A percentile compares a stretch with the other conserved stretches of the same genome.
Evolutionary conservation across 1,284 basidiomycete species (phyloP).

Genomic region (Fomitopsis palustris): DNA sequence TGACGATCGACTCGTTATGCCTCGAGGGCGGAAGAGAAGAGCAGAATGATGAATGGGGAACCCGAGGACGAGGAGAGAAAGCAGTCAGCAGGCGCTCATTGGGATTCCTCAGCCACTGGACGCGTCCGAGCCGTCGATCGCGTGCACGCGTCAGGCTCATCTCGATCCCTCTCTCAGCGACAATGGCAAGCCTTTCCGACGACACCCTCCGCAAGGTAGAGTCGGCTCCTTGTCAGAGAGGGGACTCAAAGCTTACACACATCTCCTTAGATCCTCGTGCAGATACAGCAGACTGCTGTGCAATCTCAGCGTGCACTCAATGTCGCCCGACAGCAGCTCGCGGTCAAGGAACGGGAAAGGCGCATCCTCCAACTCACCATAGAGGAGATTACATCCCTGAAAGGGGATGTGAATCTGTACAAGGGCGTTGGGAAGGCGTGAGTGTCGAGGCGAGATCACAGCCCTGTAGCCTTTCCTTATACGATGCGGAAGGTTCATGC

Average conservation of each 20-base stretch:
- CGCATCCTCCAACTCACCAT: slow-evolving; percentile 86
- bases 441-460: slow-evolving; percentile 24
- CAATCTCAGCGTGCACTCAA: slow-evolving; percentile 76
- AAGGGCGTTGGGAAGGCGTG: slow-evolving; percentile 93
- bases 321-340: slow-evolving; percentile 68
- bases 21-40: background rate
- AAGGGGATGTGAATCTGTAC: slow-evolving; percentile 75
- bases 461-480: background rate
- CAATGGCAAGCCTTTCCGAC: slow-evolving; percentile 77
- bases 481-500: slow-evolving; percentile 69
- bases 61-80: background rate
- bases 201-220: slow-evolving; percentile 82
- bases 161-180: background rate
- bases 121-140: slow-evolving; percentile 8
- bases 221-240: background rate
- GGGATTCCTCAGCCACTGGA: background rate
- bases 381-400: slow-evolving; percentile 65
- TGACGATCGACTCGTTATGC: too few species aligned
- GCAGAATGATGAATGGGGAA: background rate
- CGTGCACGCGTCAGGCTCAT: slow-evolving; percentile 5
- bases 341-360: slow-evolving; percentile 80
- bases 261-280: slow-evolving; percentile 70
- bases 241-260: background rate
- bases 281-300: slow-evolving; percentile 85
- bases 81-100: background rate